Evolutionary conservation across 2,329 filamentous ascomycete species (phyloP).

Genomic region (Fusarium sambucinum): DNA sequence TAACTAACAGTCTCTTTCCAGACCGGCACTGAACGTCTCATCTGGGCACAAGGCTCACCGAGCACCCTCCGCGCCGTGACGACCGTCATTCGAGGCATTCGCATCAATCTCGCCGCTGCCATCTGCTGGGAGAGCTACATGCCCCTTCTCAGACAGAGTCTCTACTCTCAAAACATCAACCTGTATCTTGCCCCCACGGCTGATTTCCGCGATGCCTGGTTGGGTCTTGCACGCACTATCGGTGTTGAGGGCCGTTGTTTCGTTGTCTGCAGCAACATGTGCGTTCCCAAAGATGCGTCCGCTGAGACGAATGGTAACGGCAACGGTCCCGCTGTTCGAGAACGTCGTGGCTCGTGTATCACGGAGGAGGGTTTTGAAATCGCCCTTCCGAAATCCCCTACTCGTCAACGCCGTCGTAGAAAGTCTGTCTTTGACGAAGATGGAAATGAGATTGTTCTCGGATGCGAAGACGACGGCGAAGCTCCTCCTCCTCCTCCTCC

Average conservation of each 20-base stretch:
- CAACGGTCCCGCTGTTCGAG: background rate
- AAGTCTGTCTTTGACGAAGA: constrained; percentile 65
- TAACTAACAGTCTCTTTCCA: constrained; percentile 45
- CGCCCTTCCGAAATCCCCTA: constrained; percentile 53
- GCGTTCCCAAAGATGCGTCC: constrained; percentile 60
- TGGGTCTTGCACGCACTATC: constrained; percentile 83
- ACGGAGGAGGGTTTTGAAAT: constrained; percentile 63
- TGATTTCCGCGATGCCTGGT: constrained; percentile 85
- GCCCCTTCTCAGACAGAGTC: constrained; percentile 83
- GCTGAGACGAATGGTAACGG: constrained; percentile 8
- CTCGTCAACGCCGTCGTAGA: constrained; percentile 44
- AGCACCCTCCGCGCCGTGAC: constrained; percentile 82
- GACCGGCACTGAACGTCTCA: constrained; percentile 83
- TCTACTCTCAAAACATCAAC: constrained; percentile 93
- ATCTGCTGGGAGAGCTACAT: constrained; percentile 99
- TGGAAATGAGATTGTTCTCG: constrained; percentile 66
- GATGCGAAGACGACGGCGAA: constrained; percentile 48
- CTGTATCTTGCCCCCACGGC: constrained; percentile 92
- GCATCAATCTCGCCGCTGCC: constrained; percentile 83
- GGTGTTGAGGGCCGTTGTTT: constrained; percentile 86
- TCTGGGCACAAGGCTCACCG: constrained; percentile 90
- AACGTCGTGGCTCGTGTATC: constrained; percentile 54
- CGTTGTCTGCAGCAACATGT: constrained; percentile 89
- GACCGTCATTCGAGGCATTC: constrained; percentile 81
- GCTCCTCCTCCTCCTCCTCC: background rate